Percentiles rank a stretch among this genome's conserved stretches.
Evolutionary conservation across 2,329 filamentous ascomycete genomes (phyloP).

Genomic region (Aureobasidium sp.): DNA sequence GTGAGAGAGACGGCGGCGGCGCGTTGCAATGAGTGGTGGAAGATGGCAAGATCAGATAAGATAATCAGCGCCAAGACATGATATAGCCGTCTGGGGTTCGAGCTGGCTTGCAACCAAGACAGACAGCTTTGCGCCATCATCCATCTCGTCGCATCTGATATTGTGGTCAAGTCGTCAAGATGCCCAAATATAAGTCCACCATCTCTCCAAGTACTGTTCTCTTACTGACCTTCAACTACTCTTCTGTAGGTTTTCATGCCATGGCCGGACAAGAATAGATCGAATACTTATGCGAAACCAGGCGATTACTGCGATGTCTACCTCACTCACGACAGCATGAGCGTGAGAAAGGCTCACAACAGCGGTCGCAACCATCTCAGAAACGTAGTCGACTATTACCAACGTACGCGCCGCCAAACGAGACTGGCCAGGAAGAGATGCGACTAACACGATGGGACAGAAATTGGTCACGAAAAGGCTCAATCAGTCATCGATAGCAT

Average conservation of each 20-base stretch:
- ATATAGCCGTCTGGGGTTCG: background rate
- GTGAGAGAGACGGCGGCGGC: background rate
- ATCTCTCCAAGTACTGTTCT: background rate
- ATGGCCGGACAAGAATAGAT: background rate
- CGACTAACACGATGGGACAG: conserved; percentile 34
- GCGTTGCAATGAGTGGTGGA: background rate
- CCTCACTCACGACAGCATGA: conserved; percentile 99
- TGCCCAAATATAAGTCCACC: conserved; percentile 21
- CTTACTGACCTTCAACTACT: conserved; percentile 17
- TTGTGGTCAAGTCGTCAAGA: conserved; percentile 7
- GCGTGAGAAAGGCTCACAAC: conserved; percentile 98
- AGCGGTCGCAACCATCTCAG: conserved; percentile 90
- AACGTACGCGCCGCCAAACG: conserved; percentile 49
- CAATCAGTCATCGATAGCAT: conserved; percentile 98
- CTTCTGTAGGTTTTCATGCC: conserved; percentile 17
- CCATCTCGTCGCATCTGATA: background rate
- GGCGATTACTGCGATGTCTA: conserved; percentile 99
- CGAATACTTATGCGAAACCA: background rate
- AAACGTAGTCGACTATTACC: conserved; percentile 98
- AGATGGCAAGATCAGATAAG: background rate
- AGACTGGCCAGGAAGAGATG: background rate
- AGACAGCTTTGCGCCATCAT: background rate
- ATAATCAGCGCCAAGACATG: background rate
- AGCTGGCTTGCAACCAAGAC: background rate
- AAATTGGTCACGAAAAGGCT: conserved; percentile 97